Base-by-base conservation (phyloP, 148 eudicot genomes). In the Dianthus caryophyllus region DNA sequence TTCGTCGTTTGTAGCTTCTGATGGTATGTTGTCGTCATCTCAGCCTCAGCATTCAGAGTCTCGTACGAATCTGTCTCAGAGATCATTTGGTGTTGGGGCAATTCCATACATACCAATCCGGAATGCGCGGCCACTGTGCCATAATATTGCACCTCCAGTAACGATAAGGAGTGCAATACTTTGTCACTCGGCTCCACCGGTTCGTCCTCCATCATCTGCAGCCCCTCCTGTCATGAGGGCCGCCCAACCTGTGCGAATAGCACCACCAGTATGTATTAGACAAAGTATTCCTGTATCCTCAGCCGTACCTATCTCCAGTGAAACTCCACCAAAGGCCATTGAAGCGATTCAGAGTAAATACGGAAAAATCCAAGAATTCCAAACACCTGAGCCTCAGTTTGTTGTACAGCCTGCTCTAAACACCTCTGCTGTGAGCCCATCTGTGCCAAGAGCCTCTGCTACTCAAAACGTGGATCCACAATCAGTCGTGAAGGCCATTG, bases 111-210 rank as follows among this genome's bases (percentile, higher is more conserved):
- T 83, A 26, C 96, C 96, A 0, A 71, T 84, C 29, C 78, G 83
- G 13, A 88, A 83, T 69, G 78, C 72, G 29, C 61, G 88, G 64
- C 53, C 80, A 11, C 73, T 84, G 22, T 81, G 81, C 73, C 84
- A 29, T 27, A 83, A 85, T 36, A 73, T 89, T 14, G 96, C 96
- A 25, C 90, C 86, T 2, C 78, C 96, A 0, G 90, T 89, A 21
- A 85, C 89, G 2, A 74, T 87, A 43, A 75, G 96, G 75, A 78
- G 77, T 30, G 78, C 83, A 5, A 80, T 87, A 39, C 96, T 89
- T 31, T 85, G 83, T 44, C 87, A 75, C 79, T 78, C 96, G 24
- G 85, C 96, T 11, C 91, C 89, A 21, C 80, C 84, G 30, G 70
- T 77, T 61, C 75, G 80, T 52, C 72, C 46, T 26, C 18, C 72